Base-by-base conservation (phyloP, 78 protist genomes). In the Acrasis kona region DNA sequence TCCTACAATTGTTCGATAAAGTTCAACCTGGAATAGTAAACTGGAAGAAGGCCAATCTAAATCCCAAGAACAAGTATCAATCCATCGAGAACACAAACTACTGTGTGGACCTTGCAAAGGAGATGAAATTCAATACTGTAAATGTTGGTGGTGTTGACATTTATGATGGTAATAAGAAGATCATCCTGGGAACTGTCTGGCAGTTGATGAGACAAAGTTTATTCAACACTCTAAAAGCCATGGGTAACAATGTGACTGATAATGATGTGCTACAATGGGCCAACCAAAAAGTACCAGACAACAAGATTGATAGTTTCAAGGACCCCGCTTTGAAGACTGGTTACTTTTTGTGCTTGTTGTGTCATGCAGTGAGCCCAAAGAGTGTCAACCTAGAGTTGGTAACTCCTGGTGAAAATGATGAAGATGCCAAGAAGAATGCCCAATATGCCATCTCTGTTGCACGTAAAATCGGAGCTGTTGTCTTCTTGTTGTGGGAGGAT, bases 401-500 rank as follows among this genome's bases (percentile, higher is more conserved):
- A 32, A 76, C 88, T 68, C 5, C 41, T 29, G 61, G 81, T 29
- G 40, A 66, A 12, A 7, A 70, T 0, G 88, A 76, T 27, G 92
- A 73, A 31, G 95, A 88, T 42, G 57, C 69, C 68, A 41, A 84
- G 34, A 7, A 29, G 70, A 94, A 94, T 61, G 96, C 94, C 27
- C 79, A 82, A 72, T 90, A 87, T 41, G 87, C 89, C 61, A 65
- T 90, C 65, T 72, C 87, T 41, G 72, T 90, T 32, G 95, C 95
- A 27, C 64, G 97, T n/a, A 94, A 94, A 82, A 35, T 87, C 42
- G 94, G 96, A 50, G 92, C 94, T 30, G 81, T 79, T 39, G 76
- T 94, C 27, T 91, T 89, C 78, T 71, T 84, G 12, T 87, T 92
- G 28, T 94, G 95, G 74, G 97, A 94, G 72, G 97, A 94, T 76